Conservation (phyloP, 805 yeast genomes). For the Metschnikowia borealis region DNA sequence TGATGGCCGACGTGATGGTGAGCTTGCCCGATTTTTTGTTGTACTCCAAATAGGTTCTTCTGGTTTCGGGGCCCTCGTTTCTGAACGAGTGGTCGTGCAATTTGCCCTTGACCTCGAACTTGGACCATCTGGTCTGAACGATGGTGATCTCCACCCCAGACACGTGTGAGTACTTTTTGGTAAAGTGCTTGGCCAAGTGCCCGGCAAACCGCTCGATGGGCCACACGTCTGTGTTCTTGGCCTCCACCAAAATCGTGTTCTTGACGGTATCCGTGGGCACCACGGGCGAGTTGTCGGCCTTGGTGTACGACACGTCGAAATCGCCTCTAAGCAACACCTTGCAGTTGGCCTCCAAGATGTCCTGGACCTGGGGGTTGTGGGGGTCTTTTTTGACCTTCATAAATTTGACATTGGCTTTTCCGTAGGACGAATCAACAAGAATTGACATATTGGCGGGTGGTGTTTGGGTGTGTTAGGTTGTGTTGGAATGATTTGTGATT, state of each 20-base stretch:
- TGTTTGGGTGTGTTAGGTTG: no score
- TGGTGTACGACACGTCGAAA: constrained; percentile 76
- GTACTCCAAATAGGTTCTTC: constrained; percentile 54
- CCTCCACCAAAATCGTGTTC: constrained; percentile 80
- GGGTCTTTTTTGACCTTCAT: constrained; percentile 82
- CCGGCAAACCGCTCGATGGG: constrained; percentile 91
- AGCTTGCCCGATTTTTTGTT: constrained; percentile 48
- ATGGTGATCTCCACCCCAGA: constrained; percentile 65
- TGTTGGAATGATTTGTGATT: background rate
- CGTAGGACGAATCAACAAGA: constrained; percentile 58
- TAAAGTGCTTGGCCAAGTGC: constrained; percentile 76
- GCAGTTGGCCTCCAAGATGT: constrained; percentile 82
- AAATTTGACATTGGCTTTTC: constrained; percentile 90
- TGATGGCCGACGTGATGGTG: constrained; percentile 61
- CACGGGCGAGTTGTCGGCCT: constrained; percentile 83
- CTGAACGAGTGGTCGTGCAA: constrained; percentile 79
- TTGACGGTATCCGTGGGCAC: constrained; percentile 94
- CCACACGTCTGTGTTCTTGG: constrained; percentile 79
- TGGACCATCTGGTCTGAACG: constrained; percentile 75
- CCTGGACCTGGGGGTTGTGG: constrained; percentile 66
- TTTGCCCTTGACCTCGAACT: constrained; percentile 69
- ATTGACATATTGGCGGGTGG: constrained; percentile 10
- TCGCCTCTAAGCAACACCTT: constrained; percentile 70
- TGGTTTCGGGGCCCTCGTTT: constrained; percentile 80
- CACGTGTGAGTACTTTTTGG: constrained; percentile 72